Evolutionary conservation across 2,329 filamentous ascomycete genomes (phyloP).

Genomic region (Pseudocercospora eumusae): DNA sequence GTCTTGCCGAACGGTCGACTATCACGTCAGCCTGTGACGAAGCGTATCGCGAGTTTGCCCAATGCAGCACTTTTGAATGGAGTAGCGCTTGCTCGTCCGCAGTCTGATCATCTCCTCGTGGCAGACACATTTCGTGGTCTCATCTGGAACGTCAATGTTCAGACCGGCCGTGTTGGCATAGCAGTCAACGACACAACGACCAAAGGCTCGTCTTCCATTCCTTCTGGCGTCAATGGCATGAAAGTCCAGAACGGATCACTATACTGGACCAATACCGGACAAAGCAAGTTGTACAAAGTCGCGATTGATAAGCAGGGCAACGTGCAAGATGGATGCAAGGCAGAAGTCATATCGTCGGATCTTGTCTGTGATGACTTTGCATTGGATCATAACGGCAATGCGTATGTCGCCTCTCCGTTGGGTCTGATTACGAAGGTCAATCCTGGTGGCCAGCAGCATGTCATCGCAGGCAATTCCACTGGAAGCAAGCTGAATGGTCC

Average conservation of each 20-base stretch:
- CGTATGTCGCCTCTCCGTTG: slow-evolving; percentile 8
- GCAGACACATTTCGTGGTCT: slow-evolving; percentile 19
- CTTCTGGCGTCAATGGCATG: slow-evolving; percentile 13
- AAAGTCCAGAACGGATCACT: slow-evolving; percentile 11
- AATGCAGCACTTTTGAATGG: slow-evolving; percentile 10
- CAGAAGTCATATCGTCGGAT: background rate
- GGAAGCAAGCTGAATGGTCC: slow-evolving; percentile 13
- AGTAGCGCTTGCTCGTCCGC: slow-evolving; percentile 9
- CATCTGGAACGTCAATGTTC: slow-evolving; percentile 19
- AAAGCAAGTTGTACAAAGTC: slow-evolving; percentile 8
- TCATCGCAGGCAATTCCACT: slow-evolving; percentile 8
- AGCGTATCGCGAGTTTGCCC: slow-evolving; percentile 3
- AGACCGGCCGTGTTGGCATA: slow-evolving; percentile 7
- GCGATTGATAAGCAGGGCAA: slow-evolving; percentile 6
- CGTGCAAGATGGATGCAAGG: background rate
- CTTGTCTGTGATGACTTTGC: slow-evolving; percentile 16
- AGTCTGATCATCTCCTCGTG: slow-evolving; percentile 12
- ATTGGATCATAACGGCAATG: slow-evolving; percentile 6
- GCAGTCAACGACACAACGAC: slow-evolving; percentile 17
- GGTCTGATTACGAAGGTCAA: slow-evolving; percentile 3
- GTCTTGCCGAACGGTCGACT: slow-evolving; percentile 10
- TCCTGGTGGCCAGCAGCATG: background rate
- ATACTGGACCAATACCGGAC: slow-evolving; percentile 16
- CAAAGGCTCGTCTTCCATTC: slow-evolving; percentile 8
- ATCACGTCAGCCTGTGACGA: background rate